Evolutionary conservation across 2,329 filamentous ascomycete genomes (phyloP), one percentile per base, ranked within the genome.

Genomic region (Aspergillus intermedius): DNA sequence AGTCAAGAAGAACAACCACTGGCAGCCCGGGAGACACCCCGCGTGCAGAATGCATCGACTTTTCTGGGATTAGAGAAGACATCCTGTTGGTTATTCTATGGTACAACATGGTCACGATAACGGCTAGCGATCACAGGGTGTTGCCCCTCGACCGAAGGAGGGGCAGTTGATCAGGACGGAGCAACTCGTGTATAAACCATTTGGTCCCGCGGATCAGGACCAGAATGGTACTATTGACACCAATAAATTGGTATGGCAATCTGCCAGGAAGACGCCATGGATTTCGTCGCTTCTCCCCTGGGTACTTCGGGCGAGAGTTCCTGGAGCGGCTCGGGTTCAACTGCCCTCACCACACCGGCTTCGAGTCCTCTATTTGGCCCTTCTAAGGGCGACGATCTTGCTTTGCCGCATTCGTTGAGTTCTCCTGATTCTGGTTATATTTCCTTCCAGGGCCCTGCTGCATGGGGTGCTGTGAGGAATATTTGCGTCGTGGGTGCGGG

Each of bases 401-500:
- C 51, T 8, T 46, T 58, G 35, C 50, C 49, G 17, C 48, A 51
- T 10, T 49, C 49, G 12, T 47, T 53, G 32, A 52, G 50, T 43
- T 44, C 44, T 13, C 49, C 49, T 22, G 48, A 48, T 32, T 37
- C 47, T 22, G 35, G n/a, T 12, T 35, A 39, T 9, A 19, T 43
- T 2, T 22, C 39, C 39, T 41, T 41, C 4, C 46, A 49, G 43
- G 46, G 41, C 48, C 46, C 48, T 46, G 39, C 42, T 5, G 42
- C 17, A 9, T 45, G 45, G 17, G 50, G 46, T 19, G 44, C 51
- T 7, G 54, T 66, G n/a, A 57, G 58, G 47, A 63, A 65, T 60
- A 82, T 88, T 46, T 88, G 85, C 68, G 88, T 83, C 62, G 81
- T 88, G 53, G 86, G 86, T 44, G 86, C 86, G 56, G 86, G 86